These are phyloP conservation scores for Xanthoconium purpureum DNA, from an alignment of 768 basidiomycete genomes.

Conservation along the genomic window DNA sequence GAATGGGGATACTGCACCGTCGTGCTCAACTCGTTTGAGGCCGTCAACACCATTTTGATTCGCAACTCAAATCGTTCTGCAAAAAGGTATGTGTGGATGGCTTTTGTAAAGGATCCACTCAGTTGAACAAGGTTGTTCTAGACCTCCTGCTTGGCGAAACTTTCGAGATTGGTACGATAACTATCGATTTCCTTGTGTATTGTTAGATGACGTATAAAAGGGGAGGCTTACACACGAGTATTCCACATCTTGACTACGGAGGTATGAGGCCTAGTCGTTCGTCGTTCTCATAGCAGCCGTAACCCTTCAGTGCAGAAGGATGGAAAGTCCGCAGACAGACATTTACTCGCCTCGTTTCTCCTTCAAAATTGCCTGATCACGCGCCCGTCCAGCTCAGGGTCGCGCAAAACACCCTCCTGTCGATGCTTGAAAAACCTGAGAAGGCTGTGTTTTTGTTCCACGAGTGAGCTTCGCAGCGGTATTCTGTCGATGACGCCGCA, in stretches of 20 bases:
- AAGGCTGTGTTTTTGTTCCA: not conserved
- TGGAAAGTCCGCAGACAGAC: constrained; percentile 4
- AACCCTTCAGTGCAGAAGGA: not conserved
- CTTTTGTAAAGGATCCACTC: too few species aligned
- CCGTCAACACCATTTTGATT: not conserved
- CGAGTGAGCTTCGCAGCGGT: not conserved
- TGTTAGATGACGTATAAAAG: not conserved
- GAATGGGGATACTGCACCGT: constrained; percentile 6
- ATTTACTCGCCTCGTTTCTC: not conserved
- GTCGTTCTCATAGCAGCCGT: not conserved
- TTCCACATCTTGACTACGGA: constrained; percentile 7
- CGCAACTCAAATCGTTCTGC: constrained; percentile 2
- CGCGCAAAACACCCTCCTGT: not conserved
- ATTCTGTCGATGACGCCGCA: not conserved
- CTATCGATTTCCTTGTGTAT: too few species aligned
- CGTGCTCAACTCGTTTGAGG: constrained; percentile 6
- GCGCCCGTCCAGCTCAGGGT: constrained; percentile 1
- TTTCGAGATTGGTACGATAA: constrained; percentile 1
- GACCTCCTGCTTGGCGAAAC: constrained; percentile 2
- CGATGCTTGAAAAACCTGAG: not conserved
- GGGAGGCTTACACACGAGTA: constrained; percentile 2
- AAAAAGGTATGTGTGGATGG: not conserved
- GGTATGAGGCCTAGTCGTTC: not conserved
- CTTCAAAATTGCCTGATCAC: constrained; percentile 2
- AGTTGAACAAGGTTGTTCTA: not conserved